These are phyloP conservation scores for Fremontodendron californicum DNA, from an alignment of 345 rosid species.

Conservation along the genomic window DNA sequence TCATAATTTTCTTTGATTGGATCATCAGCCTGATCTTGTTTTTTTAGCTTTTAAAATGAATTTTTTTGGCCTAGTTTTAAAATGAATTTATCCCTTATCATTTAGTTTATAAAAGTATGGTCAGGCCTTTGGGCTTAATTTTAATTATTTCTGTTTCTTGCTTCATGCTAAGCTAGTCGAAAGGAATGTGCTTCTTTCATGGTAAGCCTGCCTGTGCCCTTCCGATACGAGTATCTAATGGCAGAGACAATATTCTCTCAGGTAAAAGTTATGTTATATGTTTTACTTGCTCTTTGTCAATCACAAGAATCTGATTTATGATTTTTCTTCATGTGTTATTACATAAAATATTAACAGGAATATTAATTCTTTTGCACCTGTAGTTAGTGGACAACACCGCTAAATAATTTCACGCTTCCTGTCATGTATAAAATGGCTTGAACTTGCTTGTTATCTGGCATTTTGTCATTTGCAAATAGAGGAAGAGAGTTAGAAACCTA, in stretches of 20 bases:
- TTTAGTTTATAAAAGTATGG: not conserved
- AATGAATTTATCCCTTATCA: not conserved
- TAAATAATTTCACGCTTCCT: not conserved
- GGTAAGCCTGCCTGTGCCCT: conserved; percentile 94
- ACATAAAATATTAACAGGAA: not conserved
- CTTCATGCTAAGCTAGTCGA: conserved; percentile 92
- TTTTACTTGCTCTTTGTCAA: not conserved
- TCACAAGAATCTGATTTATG: not conserved
- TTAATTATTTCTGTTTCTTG: conserved; percentile 43
- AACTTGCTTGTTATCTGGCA: not conserved
- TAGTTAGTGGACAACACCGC: not conserved
- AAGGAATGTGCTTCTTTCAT: conserved; percentile 96
- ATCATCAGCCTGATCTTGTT: conserved; percentile 13
- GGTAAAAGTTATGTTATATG: conserved; percentile 39
- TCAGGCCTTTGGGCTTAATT: not conserved
- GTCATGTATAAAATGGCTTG: not conserved
- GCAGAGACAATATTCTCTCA: conserved; percentile 98
- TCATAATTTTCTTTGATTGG: not conserved
- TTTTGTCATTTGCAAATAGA: not conserved
- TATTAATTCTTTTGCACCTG: not conserved
- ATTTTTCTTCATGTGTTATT: not conserved
- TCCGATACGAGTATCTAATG: conserved; percentile 95
- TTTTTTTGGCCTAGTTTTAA: not conserved
- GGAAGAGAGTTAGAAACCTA: not conserved
- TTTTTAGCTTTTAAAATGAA: not conserved